Base-by-base conservation (phyloP, 345 rosid species). In the Citrus hindsii region DNA sequence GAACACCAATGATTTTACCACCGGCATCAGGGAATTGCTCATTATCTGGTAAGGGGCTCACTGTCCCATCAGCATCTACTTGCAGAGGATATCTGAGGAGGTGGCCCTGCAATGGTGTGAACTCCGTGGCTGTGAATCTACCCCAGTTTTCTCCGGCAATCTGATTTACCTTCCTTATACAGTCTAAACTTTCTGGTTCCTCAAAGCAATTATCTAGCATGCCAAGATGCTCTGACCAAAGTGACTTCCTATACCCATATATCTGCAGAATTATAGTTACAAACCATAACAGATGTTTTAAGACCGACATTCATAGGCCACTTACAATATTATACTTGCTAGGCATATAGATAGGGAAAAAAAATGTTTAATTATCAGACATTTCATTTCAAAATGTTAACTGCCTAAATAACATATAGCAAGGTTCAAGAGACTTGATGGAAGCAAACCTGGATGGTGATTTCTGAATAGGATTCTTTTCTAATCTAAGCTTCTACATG, bases 211-310 rank as follows among this genome's bases (percentile, higher is more conserved):
- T 79, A 25, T 84, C 84, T 14, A 82, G 56, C 76, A 22, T 48
- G 65, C 93, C 97, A 51, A 96, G 89, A 84, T 96, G 99, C 89
- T 96, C 99, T 16, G 87, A 89, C 98, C 99, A 96, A 63, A 96
- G 84, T 4, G 99, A 91, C 97, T 86, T 91, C 86, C 98, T 90
- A 86, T 90, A 94, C 58, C 99, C 98, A 64, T 90, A 90, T 12
- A 96, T 82, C 99, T 96, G 90, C 55, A 40, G 37, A 61, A 59
- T 60, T 73, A 16, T 25, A 60, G 12, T 18, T 24, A 46, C 1
- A 63, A 33, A 42, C 21, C 22, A 19, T 2, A 60, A 24, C 9
- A 21, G 13, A 46, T 27, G 22, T 22, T 64, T 42, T 1, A 6
- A 38, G 12, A 9, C 58, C 16, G 32, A n/a, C 74, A 48, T 27